Evolutionary conservation across 2,329 filamentous ascomycete species (phyloP).

Genomic region (Cytospora schulzeri): DNA sequence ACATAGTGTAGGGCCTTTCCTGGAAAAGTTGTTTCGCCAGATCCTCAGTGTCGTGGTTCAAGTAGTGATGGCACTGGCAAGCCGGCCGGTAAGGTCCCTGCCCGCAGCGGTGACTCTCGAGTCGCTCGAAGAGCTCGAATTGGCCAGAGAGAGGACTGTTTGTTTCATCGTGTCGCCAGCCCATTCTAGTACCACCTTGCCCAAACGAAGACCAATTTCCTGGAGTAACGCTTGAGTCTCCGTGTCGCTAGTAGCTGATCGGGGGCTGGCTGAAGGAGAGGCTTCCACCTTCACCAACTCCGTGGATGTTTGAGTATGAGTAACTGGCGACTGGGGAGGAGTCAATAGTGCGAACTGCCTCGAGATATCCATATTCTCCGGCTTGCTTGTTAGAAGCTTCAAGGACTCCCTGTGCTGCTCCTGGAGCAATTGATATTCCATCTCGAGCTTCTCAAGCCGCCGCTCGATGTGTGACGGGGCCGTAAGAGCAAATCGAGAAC

Average conservation of each 20-base stretch:
- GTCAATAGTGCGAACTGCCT: slow-evolving; percentile 1
- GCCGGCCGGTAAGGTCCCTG: slow-evolving; percentile 11
- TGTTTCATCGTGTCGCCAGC: slow-evolving; percentile 27
- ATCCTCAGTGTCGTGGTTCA: background rate
- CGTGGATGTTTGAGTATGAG: background rate
- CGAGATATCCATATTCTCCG: background rate
- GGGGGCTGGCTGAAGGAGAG: background rate
- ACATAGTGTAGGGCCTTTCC: background rate
- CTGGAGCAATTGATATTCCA: slow-evolving; percentile 20
- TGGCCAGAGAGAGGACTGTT: slow-evolving; percentile 11
- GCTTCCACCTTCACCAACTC: background rate
- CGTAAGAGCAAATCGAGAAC: background rate
- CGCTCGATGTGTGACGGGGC: slow-evolving; percentile 16
- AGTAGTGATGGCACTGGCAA: slow-evolving; percentile 3
- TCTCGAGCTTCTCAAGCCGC: slow-evolving; percentile 25
- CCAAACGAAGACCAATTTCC: slow-evolving; percentile 23
- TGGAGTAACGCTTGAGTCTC: slow-evolving; percentile 13
- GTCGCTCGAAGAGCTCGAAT: background rate
- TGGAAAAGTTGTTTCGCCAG: background rate
- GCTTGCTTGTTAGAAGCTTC: slow-evolving; percentile 8
- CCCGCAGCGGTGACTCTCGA: background rate
- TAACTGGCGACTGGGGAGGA: background rate
- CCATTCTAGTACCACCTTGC: slow-evolving; percentile 25
- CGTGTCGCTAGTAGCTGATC: background rate
- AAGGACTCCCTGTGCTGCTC: slow-evolving; percentile 18